These are phyloP conservation scores for Asclepias syriaca DNA, from an alignment of 257 asterid genomes.

Conservation along the genomic window DNA sequence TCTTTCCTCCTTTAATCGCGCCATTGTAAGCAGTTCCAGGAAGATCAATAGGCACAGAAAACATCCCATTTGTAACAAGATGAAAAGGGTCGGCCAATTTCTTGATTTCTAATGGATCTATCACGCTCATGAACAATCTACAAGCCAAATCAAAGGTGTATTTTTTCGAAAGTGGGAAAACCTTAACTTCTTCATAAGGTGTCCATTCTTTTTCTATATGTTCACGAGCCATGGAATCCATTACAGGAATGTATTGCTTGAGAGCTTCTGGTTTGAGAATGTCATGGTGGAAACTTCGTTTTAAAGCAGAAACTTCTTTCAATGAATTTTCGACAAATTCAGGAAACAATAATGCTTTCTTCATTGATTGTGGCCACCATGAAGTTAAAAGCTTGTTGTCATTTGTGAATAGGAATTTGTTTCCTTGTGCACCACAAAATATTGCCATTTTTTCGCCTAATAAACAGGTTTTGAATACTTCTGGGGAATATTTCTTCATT, in stretches of 20 bases:
- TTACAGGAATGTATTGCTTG: conserved; percentile 38
- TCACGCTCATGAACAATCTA: conserved; percentile 35
- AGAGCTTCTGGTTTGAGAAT: conserved; percentile 53
- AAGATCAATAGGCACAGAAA: conserved; percentile 46
- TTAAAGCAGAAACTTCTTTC: conserved; percentile 38
- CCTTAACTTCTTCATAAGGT: conserved; percentile 35
- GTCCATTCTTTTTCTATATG: conserved; percentile 47
- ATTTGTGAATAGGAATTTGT: conserved; percentile 56
- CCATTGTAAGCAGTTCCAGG: conserved; percentile 57
- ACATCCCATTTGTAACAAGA: conserved; percentile 43
- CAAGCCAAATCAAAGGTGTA: conserved; percentile 52
- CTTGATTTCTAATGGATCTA: conserved; percentile 28
- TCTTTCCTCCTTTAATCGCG: conserved; percentile 46
- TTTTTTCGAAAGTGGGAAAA: conserved; percentile 31
- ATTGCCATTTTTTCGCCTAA: conserved; percentile 59
- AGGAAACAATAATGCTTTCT: conserved; percentile 42
- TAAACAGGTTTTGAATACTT: conserved; percentile 49
- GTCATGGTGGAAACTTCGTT: conserved; percentile 38
- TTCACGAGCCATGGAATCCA: conserved; percentile 45
- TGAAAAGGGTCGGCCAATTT: conserved; percentile 42
- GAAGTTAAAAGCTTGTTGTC: conserved; percentile 53
- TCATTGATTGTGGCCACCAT: conserved; percentile 72
- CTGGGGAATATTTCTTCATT: conserved; percentile 7
- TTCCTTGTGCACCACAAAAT: conserved; percentile 63
- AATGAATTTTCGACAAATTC: conserved; percentile 34